Evolutionary conservation across 345 rosid species (phyloP), one percentile per base, ranked within the genome.

Genomic region (Gynandropsis gynandra): DNA sequence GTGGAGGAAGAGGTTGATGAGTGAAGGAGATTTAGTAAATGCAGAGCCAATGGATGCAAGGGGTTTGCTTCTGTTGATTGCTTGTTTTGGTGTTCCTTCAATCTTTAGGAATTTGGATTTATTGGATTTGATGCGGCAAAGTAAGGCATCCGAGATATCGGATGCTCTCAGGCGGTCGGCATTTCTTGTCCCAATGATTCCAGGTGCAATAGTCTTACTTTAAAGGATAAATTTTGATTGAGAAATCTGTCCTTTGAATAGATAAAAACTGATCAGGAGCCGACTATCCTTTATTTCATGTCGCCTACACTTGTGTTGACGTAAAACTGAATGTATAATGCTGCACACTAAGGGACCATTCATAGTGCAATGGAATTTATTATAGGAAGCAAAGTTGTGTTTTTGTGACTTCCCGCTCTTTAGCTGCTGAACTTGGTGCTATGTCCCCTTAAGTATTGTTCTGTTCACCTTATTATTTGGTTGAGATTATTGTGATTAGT

Each of bases 21-120:
- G 12, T 45, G 97, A 88, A 62, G 88, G 97, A 35, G 82, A 85
- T 47, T 33, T 82, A 36, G 35, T 55, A 35, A 67, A 38, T 12
- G 88, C 85, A 3, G 42, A 62, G 31, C 68, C 62, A 54, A 42
- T 61, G 49, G 97, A 88, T 58, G 82, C 90, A 8, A 72, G 78
- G 59, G 95, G 88, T 47, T 74, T 88, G 78, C 80, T 88, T 54
- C 64, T 84, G 15, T 62, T 80, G 1, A 38, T 84, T 42, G 78
- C 82, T 52, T 68, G 76, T 66, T 88, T 66, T 43, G 97, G 88
- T 18, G 71, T 88, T 52, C 95, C 97, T 0, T 58, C 46, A 1
- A 57, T 10, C n/a, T 84, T 84, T 29, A 57, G 37, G 42, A 50
- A 19, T 47, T 63, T 67, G 33, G 94, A 88, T 62, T 37, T 88